A percentile compares a stretch with the other conserved stretches of the same genome.
Conservation (phyloP, 371 early-diverging fungal genomes). For the Modicella reniformis region DNA sequence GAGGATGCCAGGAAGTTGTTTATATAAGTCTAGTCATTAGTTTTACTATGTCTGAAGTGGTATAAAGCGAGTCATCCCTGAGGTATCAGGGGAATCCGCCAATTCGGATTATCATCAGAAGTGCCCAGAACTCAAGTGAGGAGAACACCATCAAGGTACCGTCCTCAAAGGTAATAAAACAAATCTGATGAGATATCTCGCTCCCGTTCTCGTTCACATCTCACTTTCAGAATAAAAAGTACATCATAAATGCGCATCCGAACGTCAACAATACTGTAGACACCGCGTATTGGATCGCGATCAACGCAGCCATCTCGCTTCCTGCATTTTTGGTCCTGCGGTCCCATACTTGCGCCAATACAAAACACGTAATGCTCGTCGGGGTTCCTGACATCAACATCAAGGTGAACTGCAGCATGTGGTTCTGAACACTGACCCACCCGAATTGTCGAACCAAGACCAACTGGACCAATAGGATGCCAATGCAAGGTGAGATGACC, state of each 20-base stretch:
- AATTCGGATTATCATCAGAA: too few relatives aligned
- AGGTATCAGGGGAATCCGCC: too few relatives aligned
- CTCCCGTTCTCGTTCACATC: too few relatives aligned
- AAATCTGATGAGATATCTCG: background rate
- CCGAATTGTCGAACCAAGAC: slow-evolving; percentile 26
- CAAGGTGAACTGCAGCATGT: slow-evolving; percentile 63
- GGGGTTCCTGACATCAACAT: slow-evolving; percentile 59
- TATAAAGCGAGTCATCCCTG: too few relatives aligned
- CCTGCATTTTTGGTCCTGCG: slow-evolving; percentile 48
- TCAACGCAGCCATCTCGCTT: slow-evolving; percentile 52
- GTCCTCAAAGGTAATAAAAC: background rate
- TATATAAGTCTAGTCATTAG: too few relatives aligned
- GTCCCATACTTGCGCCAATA: slow-evolving; percentile 56
- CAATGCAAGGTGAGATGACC: slow-evolving; percentile 58
- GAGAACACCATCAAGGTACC: too few relatives aligned
- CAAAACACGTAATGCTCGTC: slow-evolving; percentile 53
- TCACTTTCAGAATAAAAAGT: slow-evolving; percentile 51
- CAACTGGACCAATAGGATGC: slow-evolving; percentile 53
- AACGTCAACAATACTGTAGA: slow-evolving; percentile 42
- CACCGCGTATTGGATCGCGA: slow-evolving; percentile 53
- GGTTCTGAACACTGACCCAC: slow-evolving; percentile 53
- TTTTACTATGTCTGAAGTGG: too few relatives aligned
- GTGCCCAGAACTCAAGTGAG: too few relatives aligned
- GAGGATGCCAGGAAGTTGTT: too few relatives aligned
- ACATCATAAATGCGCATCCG: slow-evolving; percentile 45